Base-by-base conservation (phyloP, 345 rosid species). In the Noccaea bulbosa region DNA sequence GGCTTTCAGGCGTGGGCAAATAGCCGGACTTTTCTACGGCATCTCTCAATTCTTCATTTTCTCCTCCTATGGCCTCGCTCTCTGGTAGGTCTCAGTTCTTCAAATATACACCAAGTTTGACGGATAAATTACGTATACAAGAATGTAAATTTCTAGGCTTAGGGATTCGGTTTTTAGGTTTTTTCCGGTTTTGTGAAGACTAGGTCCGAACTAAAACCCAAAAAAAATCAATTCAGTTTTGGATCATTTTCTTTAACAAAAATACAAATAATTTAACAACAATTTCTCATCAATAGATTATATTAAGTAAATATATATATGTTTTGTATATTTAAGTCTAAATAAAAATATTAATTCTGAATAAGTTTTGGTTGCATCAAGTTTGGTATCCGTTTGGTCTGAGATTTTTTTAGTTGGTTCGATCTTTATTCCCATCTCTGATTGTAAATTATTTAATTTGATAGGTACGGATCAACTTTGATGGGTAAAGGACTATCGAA, bases 1-100 rank as follows among this genome's bases (percentile, higher is more conserved):
- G 11, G 86, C 96, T 4, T 91, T 93, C 57, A 78, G 71, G 46
- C 92, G 99, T 11, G 99, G 99, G 38, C 99, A 91, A 79, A 83
- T 83, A 55, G 99, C 99, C 1, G 99, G 99, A 50, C 56, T 89
- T 64, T 85, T 89, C 70, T 91, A 93, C 55, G 99, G 99, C 38
- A 53, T 89, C 63, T 91, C 97, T 62, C 99, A 93, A 83, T 93
- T 93, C 86, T 93, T 93, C 80, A 93, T 93, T 71, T 93, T 91
- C 85, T 93, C 99, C 17, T 83, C 96, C 5, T 93, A 93, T 39
- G 99, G 97, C 41, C 99, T 93, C 22, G 96, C 96, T 37, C 82
- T 93, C 57, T 93, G 99, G 99, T 93, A 83, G 34, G 79, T 58
- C 2, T 45, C 11, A 66, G 48, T 54, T 27, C 30, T 27, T 27